Evolutionary conservation across 805 yeast genomes (phyloP).

Genomic region (Candida stauntonica): DNA sequence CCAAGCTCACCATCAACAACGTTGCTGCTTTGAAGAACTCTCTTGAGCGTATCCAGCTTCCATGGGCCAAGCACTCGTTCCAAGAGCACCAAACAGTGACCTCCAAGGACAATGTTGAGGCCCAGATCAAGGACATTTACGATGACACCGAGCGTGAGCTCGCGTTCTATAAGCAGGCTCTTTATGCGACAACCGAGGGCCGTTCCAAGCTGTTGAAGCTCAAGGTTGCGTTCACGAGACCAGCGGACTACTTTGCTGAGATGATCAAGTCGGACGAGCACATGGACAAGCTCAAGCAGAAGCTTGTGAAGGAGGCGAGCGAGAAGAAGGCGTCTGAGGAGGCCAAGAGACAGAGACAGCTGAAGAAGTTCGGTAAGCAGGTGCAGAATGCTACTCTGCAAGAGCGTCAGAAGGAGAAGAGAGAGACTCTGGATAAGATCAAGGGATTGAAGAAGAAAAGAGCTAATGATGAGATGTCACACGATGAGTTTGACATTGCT

Average conservation of each 20-base stretch:
- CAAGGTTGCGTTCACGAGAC: constrained; percentile 86
- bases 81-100: constrained; percentile 78
- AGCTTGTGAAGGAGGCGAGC: constrained; percentile 72
- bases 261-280: constrained; percentile 98
- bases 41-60: constrained; percentile 58
- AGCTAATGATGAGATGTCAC: constrained; percentile 64
- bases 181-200: constrained; percentile 74
- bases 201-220: constrained; percentile 60
- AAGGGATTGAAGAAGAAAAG: constrained; percentile 89
- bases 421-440: constrained; percentile 83
- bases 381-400: constrained; percentile 92
- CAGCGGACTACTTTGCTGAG: constrained; percentile 95
- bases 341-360: constrained; percentile 88
- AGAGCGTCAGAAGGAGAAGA: constrained; percentile 89
- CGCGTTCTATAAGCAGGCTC: constrained; percentile 91
- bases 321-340: constrained; percentile 89
- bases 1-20: constrained; percentile 85
- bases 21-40: constrained; percentile 74
- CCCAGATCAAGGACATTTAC: constrained; percentile 76
- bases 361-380: constrained; percentile 96
- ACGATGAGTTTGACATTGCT: constrained; percentile 83
- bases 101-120: constrained; percentile 54
- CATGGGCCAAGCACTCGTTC: constrained; percentile 61
- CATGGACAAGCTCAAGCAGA: constrained; percentile 87
- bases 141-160: constrained; percentile 96